Conservation (phyloP, 1,284 basidiomycete genomes). For the Cryptococcus jaspeensis region DNA sequence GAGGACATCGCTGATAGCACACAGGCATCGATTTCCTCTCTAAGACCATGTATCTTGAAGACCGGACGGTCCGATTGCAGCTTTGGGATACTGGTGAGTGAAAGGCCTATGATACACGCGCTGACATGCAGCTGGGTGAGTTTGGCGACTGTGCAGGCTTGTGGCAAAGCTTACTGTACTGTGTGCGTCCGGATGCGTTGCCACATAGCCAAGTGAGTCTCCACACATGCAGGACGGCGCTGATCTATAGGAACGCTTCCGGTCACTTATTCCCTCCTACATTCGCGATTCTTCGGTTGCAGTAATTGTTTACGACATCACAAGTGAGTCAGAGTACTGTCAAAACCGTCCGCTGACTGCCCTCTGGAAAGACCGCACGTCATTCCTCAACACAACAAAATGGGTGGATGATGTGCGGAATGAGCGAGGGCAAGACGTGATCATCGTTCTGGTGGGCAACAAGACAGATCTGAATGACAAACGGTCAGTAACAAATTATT, state of each 20-base stretch:
- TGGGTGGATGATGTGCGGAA: constrained; percentile 99
- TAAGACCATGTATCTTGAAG: constrained; percentile 99
- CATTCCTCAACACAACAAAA: constrained; percentile 95
- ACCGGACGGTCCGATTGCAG: constrained; percentile 94
- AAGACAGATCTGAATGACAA: constrained; percentile 79
- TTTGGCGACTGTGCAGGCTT: background rate
- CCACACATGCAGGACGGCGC: constrained; percentile 1
- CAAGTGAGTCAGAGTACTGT: constrained; percentile 64
- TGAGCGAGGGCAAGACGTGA: constrained; percentile 96
- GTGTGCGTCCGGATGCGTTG: background rate
- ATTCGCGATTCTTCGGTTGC: constrained; percentile 98
- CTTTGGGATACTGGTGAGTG: constrained; percentile 93
- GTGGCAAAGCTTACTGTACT: background rate
- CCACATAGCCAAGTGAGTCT: constrained; percentile 34
- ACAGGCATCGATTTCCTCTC: constrained; percentile 92
- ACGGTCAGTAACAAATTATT: constrained; percentile 24
- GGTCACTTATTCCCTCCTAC: constrained; percentile 97
- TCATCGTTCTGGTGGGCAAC: constrained; percentile 98
- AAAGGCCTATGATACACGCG: background rate
- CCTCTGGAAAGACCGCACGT: constrained; percentile 72
- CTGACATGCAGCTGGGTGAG: constrained; percentile 4
- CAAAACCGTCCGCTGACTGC: background rate
- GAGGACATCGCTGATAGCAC: background rate
- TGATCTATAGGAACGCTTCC: constrained; percentile 79
- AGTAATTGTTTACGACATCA: constrained; percentile 98